A percentile compares a stretch with the other conserved stretches of the same genome.
These are phyloP conservation scores for Blastobotrys arbuscula DNA, from an alignment of 1,139 yeast genomes.

Conservation along the genomic window DNA sequence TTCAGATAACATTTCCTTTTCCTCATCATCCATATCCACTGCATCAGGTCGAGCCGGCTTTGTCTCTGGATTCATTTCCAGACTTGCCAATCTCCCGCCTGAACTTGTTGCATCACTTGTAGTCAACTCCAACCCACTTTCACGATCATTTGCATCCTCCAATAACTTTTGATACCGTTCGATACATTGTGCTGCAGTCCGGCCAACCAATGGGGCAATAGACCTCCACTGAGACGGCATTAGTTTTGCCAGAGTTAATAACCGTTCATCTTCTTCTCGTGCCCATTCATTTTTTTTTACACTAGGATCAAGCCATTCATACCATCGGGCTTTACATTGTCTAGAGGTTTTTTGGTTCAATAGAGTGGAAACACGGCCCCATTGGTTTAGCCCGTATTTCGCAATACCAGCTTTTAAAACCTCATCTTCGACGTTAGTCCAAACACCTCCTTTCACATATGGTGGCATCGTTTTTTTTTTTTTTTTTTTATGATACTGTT, in stretches of 20 bases:
- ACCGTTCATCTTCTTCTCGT: constrained; percentile 66
- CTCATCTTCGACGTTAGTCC: constrained; percentile 92
- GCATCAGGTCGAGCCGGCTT: constrained; percentile 79
- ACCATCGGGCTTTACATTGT: constrained; percentile 93
- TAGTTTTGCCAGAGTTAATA: constrained; percentile 59
- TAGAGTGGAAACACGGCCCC: constrained; percentile 89
- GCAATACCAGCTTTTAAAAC: constrained; percentile 85
- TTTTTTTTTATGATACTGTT: too few species aligned
- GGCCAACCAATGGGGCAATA: constrained; percentile 69
- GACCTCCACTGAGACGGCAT: constrained; percentile 95
- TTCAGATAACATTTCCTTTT: constrained; percentile 86
- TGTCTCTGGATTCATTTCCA: constrained; percentile 72
- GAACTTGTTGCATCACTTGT: constrained; percentile 48
- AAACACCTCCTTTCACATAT: constrained; percentile 80
- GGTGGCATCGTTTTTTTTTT: constrained; percentile 12
- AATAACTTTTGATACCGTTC: constrained; percentile 76
- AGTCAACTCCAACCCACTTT: constrained; percentile 36
- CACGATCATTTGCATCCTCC: constrained; percentile 46
- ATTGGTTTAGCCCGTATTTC: constrained; percentile 89
- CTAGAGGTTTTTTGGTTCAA: constrained; percentile 80
- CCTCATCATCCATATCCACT: constrained; percentile 78
- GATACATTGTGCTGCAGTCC: constrained; percentile 86
- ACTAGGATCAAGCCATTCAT: constrained; percentile 77
- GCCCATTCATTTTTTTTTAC: constrained; percentile 65
- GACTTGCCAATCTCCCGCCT: constrained; percentile 44